Percentiles rank a stretch among this genome's conserved stretches.
Evolutionary conservation across 805 yeast genomes (phyloP).

Genomic region (Metschnikowia colocasiae): DNA sequence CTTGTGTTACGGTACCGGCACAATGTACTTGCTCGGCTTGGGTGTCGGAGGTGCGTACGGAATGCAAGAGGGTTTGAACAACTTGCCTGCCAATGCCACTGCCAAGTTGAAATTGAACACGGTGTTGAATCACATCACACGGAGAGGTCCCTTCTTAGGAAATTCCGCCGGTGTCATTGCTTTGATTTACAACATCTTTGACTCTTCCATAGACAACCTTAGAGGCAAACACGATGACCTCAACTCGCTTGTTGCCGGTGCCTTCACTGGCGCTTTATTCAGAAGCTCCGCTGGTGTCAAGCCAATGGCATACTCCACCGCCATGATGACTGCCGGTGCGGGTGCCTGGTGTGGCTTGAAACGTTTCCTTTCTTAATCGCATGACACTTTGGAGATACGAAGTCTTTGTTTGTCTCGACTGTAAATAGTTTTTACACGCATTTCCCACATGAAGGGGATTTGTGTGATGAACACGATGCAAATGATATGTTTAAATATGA

Average conservation of each 20-base stretch:
- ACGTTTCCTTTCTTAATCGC: constrained; percentile 25
- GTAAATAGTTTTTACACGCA: constrained; percentile 14
- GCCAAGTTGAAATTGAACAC: constrained; percentile 85
- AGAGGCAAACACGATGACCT: constrained; percentile 87
- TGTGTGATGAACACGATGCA: constrained; percentile 6
- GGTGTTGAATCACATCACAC: constrained; percentile 84
- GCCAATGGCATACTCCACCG: constrained; percentile 87
- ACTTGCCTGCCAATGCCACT: constrained; percentile 71
- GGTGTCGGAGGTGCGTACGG: constrained; percentile 91
- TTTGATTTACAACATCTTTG: constrained; percentile 78
- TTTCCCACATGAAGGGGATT: neutral
- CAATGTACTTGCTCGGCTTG: constrained; percentile 81
- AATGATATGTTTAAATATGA: constrained; percentile 1
- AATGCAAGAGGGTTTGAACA: constrained; percentile 76
- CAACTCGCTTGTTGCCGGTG: constrained; percentile 87
- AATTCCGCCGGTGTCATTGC: constrained; percentile 95
- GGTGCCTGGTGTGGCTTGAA: constrained; percentile 91
- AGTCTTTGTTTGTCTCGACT: constrained; percentile 12
- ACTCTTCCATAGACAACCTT: constrained; percentile 69
- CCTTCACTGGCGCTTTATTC: constrained; percentile 86
- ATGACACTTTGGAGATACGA: constrained; percentile 13
- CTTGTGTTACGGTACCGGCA: constrained; percentile 96
- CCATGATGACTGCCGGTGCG: constrained; percentile 82
- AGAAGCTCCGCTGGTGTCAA: constrained; percentile 78
- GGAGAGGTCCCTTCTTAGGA: constrained; percentile 94